phyloP scores from a whole-genome alignment of 2,329 filamentous ascomycete species.

The Aureobasidium vineae region DNA sequence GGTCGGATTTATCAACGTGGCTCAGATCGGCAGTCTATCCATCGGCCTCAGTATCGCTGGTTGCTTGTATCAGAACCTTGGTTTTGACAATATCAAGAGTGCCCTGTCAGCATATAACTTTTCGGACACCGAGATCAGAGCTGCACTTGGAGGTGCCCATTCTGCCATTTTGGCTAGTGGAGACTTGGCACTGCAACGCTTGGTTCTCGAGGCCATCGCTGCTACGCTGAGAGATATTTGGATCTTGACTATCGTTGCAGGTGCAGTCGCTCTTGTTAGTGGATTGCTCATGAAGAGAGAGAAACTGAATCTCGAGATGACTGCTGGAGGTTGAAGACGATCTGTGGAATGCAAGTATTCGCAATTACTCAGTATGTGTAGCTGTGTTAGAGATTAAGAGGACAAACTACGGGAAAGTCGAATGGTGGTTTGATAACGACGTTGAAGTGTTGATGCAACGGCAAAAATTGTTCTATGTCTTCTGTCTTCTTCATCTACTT shows the following conservation, averaged over 20 bases:
- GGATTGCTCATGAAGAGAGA: neutral
- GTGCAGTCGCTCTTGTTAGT: neutral
- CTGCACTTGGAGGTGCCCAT: neutral
- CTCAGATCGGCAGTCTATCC: neutral
- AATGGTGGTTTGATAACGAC: too few relatives aligned
- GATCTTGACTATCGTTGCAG: neutral
- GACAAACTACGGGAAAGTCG: too few relatives aligned
- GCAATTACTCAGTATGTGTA: too few relatives aligned
- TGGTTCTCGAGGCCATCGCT: neutral
- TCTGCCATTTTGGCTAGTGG: neutral
- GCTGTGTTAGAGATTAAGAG: too few relatives aligned
- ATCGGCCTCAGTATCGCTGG: neutral
- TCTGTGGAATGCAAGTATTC: too few relatives aligned
- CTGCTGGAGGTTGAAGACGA: neutral
- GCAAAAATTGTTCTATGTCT: too few relatives aligned
- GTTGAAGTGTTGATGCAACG: too few relatives aligned
- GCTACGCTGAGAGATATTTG: neutral
- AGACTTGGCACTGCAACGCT: neutral
- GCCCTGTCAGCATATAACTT: neutral
- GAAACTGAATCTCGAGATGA: neutral
- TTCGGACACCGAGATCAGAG: neutral
- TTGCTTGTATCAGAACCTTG: conserved; percentile 1
- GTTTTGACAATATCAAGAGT: neutral
- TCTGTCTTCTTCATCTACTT: too few relatives aligned
- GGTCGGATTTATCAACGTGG: neutral